A percentile compares a stretch with the other conserved stretches of the same genome.
These are phyloP conservation scores for Linum usitatissimum DNA, from an alignment of 345 rosid species.

Conservation along the genomic window DNA sequence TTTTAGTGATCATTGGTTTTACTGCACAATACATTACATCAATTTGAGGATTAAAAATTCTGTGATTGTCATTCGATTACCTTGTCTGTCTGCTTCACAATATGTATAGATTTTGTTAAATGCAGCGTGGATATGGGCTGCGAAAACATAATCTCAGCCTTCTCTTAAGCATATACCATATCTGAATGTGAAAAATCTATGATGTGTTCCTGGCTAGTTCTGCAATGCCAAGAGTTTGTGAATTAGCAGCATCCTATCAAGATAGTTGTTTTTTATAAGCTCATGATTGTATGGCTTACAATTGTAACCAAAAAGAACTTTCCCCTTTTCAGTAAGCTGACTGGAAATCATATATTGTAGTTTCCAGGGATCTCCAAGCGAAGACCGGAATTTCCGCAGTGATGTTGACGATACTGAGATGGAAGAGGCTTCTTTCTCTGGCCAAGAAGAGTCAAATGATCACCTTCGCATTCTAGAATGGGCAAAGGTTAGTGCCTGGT, in stretches of 20 bases:
- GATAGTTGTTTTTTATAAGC: not conserved
- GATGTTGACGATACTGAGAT: conserved; percentile 65
- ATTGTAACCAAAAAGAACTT: not conserved
- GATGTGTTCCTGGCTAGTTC: not conserved
- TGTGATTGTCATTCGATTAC: not conserved
- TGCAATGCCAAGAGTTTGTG: not conserved
- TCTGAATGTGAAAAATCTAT: not conserved
- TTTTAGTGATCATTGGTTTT: not conserved
- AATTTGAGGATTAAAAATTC: not conserved
- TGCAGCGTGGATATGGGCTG: not conserved
- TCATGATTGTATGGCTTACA: not conserved
- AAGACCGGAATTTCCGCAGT: conserved; percentile 49
- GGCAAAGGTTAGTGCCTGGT: conserved; percentile 62
- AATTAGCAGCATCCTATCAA: not conserved
- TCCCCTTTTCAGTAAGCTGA: not conserved
- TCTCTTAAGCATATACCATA: not conserved
- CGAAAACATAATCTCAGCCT: not conserved
- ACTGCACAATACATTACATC: too few relatives aligned
- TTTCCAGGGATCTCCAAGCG: conserved; percentile 67
- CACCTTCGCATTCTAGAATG: conserved; percentile 69
- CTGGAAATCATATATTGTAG: conserved; percentile 26
- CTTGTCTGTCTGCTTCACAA: not conserved
- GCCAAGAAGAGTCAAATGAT: conserved; percentile 66
- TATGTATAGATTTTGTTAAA: not conserved
- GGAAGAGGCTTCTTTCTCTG: conserved; percentile 75